Evolutionary conservation across 139 green algal species (phyloP).

Genomic region (Haematococcus sp.): DNA sequence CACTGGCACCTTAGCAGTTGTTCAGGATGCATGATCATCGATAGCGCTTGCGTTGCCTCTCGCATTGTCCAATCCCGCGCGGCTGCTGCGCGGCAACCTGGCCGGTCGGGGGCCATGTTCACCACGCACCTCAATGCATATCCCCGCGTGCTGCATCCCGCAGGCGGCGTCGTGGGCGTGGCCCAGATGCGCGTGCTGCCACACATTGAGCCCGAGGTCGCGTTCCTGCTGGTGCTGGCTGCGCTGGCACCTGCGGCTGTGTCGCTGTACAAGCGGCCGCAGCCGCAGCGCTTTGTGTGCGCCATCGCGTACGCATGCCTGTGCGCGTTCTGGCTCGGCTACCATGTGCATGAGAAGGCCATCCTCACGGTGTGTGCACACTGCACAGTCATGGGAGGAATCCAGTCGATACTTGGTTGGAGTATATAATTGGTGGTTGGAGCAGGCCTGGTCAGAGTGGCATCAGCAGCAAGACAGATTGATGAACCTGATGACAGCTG

Average conservation of each 20-base stretch:
- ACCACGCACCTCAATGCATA: too few species aligned
- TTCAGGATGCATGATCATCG: too few species aligned
- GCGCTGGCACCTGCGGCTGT: constrained; percentile 68
- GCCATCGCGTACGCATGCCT: constrained; percentile 57
- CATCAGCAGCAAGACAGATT: too few species aligned
- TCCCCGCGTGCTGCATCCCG: too few species aligned
- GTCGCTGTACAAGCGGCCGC: constrained; percentile 44
- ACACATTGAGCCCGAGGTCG: constrained; percentile 46
- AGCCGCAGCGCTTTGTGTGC: constrained; percentile 21
- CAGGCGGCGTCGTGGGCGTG: constrained; percentile 75
- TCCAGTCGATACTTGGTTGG: not conserved
- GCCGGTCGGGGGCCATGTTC: too few species aligned
- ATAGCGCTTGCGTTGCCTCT: too few species aligned
- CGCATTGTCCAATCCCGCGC: too few species aligned
- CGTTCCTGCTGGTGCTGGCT: constrained; percentile 49
- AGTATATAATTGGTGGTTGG: not conserved
- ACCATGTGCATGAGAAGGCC: constrained; percentile 98
- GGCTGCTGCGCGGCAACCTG: too few species aligned
- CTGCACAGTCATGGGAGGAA: constrained; percentile 21
- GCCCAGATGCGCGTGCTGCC: constrained; percentile 77
- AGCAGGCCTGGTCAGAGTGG: too few species aligned
- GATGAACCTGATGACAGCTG: too few species aligned
- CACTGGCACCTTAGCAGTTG: too few species aligned
- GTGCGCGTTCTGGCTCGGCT: constrained; percentile 86
- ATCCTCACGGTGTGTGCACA: constrained; percentile 71